Evolutionary conservation across 176 grass and related monocot species (phyloP).

Genomic region (Eleusine coracana): DNA sequence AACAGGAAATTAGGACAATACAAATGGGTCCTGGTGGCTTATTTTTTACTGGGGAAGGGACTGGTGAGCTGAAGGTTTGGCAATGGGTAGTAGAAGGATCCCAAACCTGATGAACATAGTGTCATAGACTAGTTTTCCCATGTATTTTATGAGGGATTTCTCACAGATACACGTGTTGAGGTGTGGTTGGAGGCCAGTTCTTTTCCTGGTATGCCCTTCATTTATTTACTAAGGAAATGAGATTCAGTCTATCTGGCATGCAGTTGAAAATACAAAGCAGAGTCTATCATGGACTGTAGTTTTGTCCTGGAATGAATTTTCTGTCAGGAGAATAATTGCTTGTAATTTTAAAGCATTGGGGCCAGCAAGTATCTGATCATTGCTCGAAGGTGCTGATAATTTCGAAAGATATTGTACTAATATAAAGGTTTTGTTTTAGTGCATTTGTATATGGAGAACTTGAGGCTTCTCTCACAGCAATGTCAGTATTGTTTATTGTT

Average conservation of each 20-base stretch:
- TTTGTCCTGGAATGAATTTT: conserved; percentile 43
- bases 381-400: conserved; percentile 42
- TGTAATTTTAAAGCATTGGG: conserved; percentile 51
- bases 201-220: conserved; percentile 34
- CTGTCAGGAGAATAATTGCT: conserved; percentile 40
- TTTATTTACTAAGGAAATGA: conserved; percentile 40
- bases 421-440: conserved; percentile 29
- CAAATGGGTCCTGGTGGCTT: conserved; percentile 79
- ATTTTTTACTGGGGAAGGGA: conserved; percentile 96
- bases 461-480: background rate
- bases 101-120: conserved; percentile 57
- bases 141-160: conserved; percentile 53
- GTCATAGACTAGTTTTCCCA: conserved; percentile 49
- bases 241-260: conserved; percentile 18
- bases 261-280: conserved; percentile 31
- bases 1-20: conserved; percentile 82
- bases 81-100: conserved; percentile 58
- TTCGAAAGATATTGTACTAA: conserved; percentile 38
- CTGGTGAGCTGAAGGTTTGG: conserved; percentile 96
- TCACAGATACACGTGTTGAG: conserved; percentile 45
- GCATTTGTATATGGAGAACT: conserved; percentile 20
- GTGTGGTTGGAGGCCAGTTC: conserved; percentile 33
- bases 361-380: conserved; percentile 30
- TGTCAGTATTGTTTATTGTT: conserved; percentile 4
- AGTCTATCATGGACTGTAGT: conserved; percentile 23